Evolutionary conservation across 345 rosid genomes (phyloP), one percentile per base, ranked within the genome.

Genomic region (Microcos paniculata): DNA sequence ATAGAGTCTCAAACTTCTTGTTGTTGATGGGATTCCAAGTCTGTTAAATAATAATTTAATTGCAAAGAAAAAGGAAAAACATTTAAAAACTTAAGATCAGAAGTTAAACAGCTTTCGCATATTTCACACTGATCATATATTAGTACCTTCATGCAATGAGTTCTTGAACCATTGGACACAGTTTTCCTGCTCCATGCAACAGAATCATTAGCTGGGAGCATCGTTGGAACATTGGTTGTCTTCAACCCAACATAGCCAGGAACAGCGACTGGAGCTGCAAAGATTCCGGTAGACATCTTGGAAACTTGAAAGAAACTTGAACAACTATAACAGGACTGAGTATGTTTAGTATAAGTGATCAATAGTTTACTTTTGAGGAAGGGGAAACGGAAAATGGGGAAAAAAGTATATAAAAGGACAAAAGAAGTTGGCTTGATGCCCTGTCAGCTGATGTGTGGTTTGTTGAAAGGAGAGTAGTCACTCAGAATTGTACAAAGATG

Each of bases 21-120:
- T 87, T 85, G 38, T 86, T 33, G 72, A 89, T 78, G 16, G 96
- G 93, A 43, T 84, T 89, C 96, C 96, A 89, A 70, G 89, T 85
- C 96, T 91, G 71, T 73, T 19, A 51, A 46, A 59, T n/a, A 51
- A 77, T 51, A 10, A 52, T 4, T 30, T n/a, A 33, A 42, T 6
- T 46, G 42, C 2, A 67, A 18, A 11, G 38, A 9, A 30, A 74
- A 26, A 31, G 19, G 52, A 9, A 23, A 58, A 61, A 4, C 24
- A 59, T 6, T 63, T 4, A 46, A 45, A 18, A 53, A 76, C 43
- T 31, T 62, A 58, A 48, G 33, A 67, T 26, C 11, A 43, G 18
- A 12, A 8, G 1, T 68, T 8, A 66, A 42, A 24, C 42, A 53
- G 28, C 33, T 9, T 15, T 2, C 26, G 16, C 63, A 58, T 4